Conservation (phyloP, 495 filamentous ascomycete species). For the Rusavskia elegans region DNA sequence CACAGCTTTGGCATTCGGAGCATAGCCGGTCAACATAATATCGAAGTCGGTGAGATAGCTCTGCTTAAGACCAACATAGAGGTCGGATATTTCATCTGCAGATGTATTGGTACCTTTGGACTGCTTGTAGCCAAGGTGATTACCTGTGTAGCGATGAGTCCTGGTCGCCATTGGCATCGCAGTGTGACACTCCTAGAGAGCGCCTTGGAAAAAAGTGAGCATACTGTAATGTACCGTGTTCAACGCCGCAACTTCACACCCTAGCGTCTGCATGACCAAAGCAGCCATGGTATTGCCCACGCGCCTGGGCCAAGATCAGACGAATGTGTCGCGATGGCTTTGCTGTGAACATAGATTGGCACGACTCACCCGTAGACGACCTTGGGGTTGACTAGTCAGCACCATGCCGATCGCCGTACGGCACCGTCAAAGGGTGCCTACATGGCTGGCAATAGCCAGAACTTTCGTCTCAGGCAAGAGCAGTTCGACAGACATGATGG, state of each 20-base stretch:
- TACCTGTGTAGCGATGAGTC: slow-evolving; percentile 37
- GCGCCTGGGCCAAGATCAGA: slow-evolving; percentile 42
- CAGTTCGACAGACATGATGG: slow-evolving; percentile 13
- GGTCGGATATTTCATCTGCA: slow-evolving; percentile 64
- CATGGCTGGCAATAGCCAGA: slow-evolving; percentile 93
- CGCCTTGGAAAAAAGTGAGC: neutral
- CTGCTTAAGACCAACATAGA: slow-evolving; percentile 72
- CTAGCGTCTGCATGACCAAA: slow-evolving; percentile 80
- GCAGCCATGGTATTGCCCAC: slow-evolving; percentile 94
- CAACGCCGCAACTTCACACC: slow-evolving; percentile 81
- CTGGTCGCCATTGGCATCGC: neutral
- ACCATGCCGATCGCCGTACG: slow-evolving; percentile 3
- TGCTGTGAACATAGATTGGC: neutral
- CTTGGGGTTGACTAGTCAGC: slow-evolving; percentile 25
- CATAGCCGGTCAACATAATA: slow-evolving; percentile 85
- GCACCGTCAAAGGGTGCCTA: slow-evolving; percentile 33
- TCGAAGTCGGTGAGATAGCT: slow-evolving; percentile 74
- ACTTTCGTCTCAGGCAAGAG: slow-evolving; percentile 73
- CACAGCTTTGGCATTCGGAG: slow-evolving; percentile 69
- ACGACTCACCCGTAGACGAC: slow-evolving; percentile 60
- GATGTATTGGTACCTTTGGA: slow-evolving; percentile 67
- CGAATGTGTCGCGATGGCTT: neutral
- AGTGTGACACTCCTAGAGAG: slow-evolving; percentile 1
- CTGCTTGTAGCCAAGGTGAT: slow-evolving; percentile 82
- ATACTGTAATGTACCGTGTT: slow-evolving; percentile 93